A percentile compares a stretch with the other conserved stretches of the same genome.
Evolutionary conservation across 2,329 filamentous ascomycete genomes (phyloP).

Genomic region (Monosporascus sp.): DNA sequence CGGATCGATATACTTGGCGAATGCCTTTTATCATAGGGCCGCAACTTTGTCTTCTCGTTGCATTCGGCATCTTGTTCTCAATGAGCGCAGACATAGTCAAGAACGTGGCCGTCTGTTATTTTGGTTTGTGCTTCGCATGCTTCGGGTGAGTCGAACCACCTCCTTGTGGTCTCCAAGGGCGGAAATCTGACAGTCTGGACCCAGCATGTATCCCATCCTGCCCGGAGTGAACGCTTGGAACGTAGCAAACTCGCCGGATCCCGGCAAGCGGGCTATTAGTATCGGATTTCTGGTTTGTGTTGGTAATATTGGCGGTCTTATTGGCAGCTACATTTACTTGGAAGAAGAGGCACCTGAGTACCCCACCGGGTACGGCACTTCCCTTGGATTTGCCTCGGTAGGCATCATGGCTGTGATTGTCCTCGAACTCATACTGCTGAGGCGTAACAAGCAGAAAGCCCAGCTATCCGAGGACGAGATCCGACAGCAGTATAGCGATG

Average conservation of each 20-base stretch:
- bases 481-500: constrained; percentile 19
- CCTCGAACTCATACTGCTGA: constrained; percentile 5
- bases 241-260: constrained; percentile 31
- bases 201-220: constrained; percentile 34
- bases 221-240: constrained; percentile 38
- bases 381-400: constrained; percentile 20
- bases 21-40: constrained; percentile 34
- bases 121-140: constrained; percentile 38
- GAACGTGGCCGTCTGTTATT: constrained; percentile 38
- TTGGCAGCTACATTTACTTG: constrained; percentile 29
- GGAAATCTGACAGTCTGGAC: constrained; percentile 16
- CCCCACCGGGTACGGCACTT: constrained; percentile 28
- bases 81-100: constrained; percentile 30
- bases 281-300: constrained; percentile 36
- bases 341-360: constrained; percentile 27
- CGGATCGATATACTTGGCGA: constrained; percentile 33
- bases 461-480: constrained; percentile 20
- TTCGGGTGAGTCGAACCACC: constrained; percentile 15
- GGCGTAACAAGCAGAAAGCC: constrained; percentile 20
- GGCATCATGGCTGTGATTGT: constrained; percentile 9
- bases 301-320: constrained; percentile 33
- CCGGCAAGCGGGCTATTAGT: constrained; percentile 35
- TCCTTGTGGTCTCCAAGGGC: too few relatives aligned
- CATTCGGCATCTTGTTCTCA: constrained; percentile 31
- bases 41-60: constrained; percentile 28